Evolutionary conservation across 768 basidiomycete species (phyloP).

Genomic region (Russula vinacea): DNA sequence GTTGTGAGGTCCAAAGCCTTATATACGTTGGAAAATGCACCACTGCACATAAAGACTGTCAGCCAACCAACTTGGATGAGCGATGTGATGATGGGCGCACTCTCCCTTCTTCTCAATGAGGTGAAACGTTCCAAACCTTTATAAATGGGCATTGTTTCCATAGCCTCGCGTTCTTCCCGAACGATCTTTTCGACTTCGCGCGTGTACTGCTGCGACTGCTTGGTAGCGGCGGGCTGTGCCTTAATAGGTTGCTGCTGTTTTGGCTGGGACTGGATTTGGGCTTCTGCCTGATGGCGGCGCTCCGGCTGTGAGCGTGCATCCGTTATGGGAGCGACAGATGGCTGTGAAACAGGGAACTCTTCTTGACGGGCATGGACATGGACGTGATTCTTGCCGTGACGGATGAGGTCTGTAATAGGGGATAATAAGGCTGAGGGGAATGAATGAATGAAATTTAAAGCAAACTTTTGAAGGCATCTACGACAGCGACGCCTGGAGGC

Average conservation of each 20-base stretch:
- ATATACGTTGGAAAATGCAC: slow-evolving; percentile 99
- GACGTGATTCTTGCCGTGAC: slow-evolving; percentile 50
- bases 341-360: slow-evolving; percentile 21
- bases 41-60: slow-evolving; percentile 46
- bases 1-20: slow-evolving; percentile 77
- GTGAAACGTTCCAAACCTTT: slow-evolving; percentile 77
- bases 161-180: slow-evolving; percentile 69
- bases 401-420: slow-evolving; percentile 46
- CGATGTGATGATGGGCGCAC: slow-evolving; percentile 47
- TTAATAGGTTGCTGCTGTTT: slow-evolving; percentile 30
- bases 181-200: slow-evolving; percentile 62
- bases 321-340: slow-evolving; percentile 18
- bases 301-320: slow-evolving; percentile 31
- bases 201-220: slow-evolving; percentile 38
- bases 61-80: slow-evolving; percentile 20
- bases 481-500: slow-evolving; percentile 28
- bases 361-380: slow-evolving; percentile 22
- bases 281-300: slow-evolving; percentile 37
- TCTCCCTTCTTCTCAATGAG: slow-evolving; percentile 90
- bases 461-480: slow-evolving; percentile 29
- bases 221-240: slow-evolving; percentile 14
- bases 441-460: not conserved
- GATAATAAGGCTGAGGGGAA: slow-evolving; percentile 1
- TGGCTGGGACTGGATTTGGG: slow-evolving; percentile 33
- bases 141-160: slow-evolving; percentile 78